Conservation (phyloP, 768 basidiomycete species). For the Scleroderma bovista region DNA sequence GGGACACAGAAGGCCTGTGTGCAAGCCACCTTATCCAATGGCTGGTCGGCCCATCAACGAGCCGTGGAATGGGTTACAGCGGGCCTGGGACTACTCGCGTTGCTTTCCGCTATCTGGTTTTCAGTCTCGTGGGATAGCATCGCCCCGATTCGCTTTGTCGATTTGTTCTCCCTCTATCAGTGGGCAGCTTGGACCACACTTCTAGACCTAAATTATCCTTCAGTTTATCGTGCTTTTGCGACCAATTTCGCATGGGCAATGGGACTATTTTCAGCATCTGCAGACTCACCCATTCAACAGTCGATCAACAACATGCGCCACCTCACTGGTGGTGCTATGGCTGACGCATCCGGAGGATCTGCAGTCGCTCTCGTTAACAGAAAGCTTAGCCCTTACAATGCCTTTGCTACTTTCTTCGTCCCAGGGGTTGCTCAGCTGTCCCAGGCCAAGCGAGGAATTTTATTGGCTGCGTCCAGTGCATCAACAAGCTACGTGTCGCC, state of each 20-base stretch:
- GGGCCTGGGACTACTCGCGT: slow-evolving; percentile 56
- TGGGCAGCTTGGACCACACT: slow-evolving; percentile 74
- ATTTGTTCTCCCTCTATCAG: slow-evolving; percentile 80
- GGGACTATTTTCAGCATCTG: slow-evolving; percentile 58
- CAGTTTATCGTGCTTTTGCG: slow-evolving; percentile 72
- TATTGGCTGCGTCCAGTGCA: slow-evolving; percentile 9
- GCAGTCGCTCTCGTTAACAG: slow-evolving; percentile 78
- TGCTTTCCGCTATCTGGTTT: slow-evolving; percentile 48
- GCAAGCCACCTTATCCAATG: slow-evolving; percentile 89
- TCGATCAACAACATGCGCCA: slow-evolving; percentile 82
- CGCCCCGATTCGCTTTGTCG: slow-evolving; percentile 72
- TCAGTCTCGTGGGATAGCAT: slow-evolving; percentile 52
- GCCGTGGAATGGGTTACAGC: slow-evolving; percentile 78
- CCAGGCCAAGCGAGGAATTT: slow-evolving; percentile 1
- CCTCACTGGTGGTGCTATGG: slow-evolving; percentile 72
- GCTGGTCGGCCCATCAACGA: slow-evolving; percentile 71
- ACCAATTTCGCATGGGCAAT: slow-evolving; percentile 89
- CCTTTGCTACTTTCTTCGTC: background rate
- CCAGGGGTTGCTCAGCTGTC: background rate
- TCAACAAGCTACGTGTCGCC: slow-evolving; percentile 3
- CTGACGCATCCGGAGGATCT: slow-evolving; percentile 51
- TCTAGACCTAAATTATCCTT: slow-evolving; percentile 83
- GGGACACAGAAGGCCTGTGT: slow-evolving; percentile 81
- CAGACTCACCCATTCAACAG: slow-evolving; percentile 56
- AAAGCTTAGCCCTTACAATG: slow-evolving; percentile 74